Base-by-base conservation (phyloP, 192 early-diverging fungal species). In the Rhizoclosmatium sp. region DNA sequence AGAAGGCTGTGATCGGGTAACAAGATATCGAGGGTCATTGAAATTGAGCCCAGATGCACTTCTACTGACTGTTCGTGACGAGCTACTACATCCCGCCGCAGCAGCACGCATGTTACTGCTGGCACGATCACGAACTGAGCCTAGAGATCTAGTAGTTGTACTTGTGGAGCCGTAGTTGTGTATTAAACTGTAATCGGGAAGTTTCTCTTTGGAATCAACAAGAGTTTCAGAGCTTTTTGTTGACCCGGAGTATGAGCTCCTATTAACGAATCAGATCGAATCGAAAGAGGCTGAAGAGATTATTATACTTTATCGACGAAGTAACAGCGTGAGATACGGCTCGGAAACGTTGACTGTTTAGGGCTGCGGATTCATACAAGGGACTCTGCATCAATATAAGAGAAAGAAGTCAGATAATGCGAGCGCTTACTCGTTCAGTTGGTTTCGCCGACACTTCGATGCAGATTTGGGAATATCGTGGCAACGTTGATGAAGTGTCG, bases 101-200 rank as follows among this genome's bases (percentile, higher is more conserved):
- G 54, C 54, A 56, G 10, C 54, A 9, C 54, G 54, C 10, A 56
- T 56, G 54, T 56, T 56, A n/a, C 54, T 56, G 54, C 54, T 56
- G 10, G 54, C 54, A n/a, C 54, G 54, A 56, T 56, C 54, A 56
- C 54, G 54, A 56, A 56, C 54, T 9, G 54, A 56, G 54, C 10
- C 54, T 14, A 56, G 54, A n/a, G 54, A 56, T 56, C 54, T 9
- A 9, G 54, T 31, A 0, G 31, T 56, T 56, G 9, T 9, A n/a
- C 54, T 56, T n/a, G 54, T 56, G 9, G 54, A 9, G 19, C 54
- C 54, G 54, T 56, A 56, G 19, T 56, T 56, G 54, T 56, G 54
- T 56, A 56, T 56, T 56, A 56, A 56, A n/a, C 54, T 56, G 54
- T 56, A 56, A 56, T 56, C 54, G 54, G 54, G 54, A n/a, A 56